Evolutionary conservation across 768 basidiomycete genomes (phyloP).

Genomic region (Daedaleopsis sinensis): DNA sequence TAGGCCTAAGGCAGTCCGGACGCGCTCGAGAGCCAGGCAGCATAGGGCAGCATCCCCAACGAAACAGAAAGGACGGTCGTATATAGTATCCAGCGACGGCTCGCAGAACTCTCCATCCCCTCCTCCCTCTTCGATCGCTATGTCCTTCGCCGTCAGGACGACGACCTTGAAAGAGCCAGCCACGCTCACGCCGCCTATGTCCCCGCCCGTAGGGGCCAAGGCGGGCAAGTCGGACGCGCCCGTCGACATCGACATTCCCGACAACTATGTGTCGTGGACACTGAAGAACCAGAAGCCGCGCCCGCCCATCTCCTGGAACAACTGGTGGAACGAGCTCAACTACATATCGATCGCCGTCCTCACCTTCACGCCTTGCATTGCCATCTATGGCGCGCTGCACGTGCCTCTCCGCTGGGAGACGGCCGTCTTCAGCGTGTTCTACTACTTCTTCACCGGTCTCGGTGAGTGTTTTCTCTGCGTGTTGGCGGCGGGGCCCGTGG

Average conservation of each 20-base stretch:
- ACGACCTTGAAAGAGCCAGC: constrained; percentile 24
- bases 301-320: constrained; percentile 50
- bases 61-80: constrained; percentile 15
- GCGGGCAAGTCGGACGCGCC: constrained; percentile 28
- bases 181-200: constrained; percentile 26
- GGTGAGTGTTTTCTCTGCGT: constrained; percentile 57
- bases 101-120: constrained; percentile 5
- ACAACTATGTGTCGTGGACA: constrained; percentile 62
- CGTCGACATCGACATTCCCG: constrained; percentile 46
- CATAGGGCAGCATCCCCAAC: constrained; percentile 7
- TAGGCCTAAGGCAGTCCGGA: no score
- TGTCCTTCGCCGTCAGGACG: constrained; percentile 34
- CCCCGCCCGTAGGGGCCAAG: constrained; percentile 14
- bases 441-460: constrained; percentile 82
- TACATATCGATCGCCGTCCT: constrained; percentile 79
- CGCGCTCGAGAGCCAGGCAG: no score
- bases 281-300: constrained; percentile 50
- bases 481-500: no score
- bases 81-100: constrained; percentile 13
- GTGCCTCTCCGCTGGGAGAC: constrained; percentile 77
- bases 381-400: constrained; percentile 70
- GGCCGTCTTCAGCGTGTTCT: constrained; percentile 61
- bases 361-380: constrained; percentile 70
- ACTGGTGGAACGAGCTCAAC: constrained; percentile 61
- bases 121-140: constrained; percentile 23